Evolutionary conservation across 2,329 filamentous ascomycete species (phyloP), one percentile per base, ranked within the genome.

Genomic region (Incumbomyces delicatus): DNA sequence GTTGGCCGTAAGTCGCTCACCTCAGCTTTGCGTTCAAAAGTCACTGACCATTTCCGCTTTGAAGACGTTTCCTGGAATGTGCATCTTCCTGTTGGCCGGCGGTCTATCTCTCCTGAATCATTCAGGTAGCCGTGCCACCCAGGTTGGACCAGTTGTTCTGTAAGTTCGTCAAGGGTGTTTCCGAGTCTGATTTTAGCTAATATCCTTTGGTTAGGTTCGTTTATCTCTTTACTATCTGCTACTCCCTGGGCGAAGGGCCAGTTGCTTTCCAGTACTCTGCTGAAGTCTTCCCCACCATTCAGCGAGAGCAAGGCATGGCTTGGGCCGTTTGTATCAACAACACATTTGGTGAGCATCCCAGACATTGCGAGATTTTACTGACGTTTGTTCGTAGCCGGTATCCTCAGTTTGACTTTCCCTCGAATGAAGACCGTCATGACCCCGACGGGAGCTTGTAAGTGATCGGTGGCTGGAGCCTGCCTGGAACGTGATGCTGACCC

Each of bases 61-160:
- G 12, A 68, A 69, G 52, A 75, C 71, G 0, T 74, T 74, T 53
- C 71, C 71, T 0, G 64, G 71, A 41, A 74, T 74, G 71, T 67
- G 63, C 11, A 69, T 67, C 67, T 68, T 65, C 10, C 57, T 74
- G 6, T 60, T 73, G 4, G 65, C 62, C 1, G 67, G 69, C 1
- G 71, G 75, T 0, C 63, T 78, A 34, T 76, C 72, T 53, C 78
- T 74, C 42, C 57, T 66, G 2, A 60, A 60, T 6, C 48, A 48
- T 8, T 16, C 13, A 1, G 50, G 44, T 13, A 54, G 49, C 20
- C 47, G 48, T 13, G 62, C 51, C 29, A 57, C 50, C 13, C 35
- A 52, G 29, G 57, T 66, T 44, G 63, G 63, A 1, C 63, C 63
- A 2, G 61, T 65, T 27, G 61, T 62, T 7, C 51, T 65, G 22